phyloP scores from a whole-genome alignment of 805 yeast species.

The Suhomyces kilbournensis region DNA sequence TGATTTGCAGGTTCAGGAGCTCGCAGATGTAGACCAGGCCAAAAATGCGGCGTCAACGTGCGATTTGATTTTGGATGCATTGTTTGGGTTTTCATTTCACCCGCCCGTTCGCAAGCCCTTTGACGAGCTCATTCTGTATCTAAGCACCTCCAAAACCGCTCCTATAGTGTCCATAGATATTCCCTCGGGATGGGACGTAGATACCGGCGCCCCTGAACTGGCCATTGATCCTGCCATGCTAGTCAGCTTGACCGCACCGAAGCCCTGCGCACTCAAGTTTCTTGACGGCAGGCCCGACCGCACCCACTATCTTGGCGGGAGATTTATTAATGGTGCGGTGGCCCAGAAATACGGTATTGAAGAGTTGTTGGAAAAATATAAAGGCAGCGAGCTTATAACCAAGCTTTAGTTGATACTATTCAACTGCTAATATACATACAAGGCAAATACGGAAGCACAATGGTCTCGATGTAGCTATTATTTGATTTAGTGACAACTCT shows the following conservation, averaged over 20 bases:
- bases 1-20: conserved; percentile 58
- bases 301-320: conserved; percentile 82
- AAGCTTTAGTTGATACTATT: conserved; percentile 18
- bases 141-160: conserved; percentile 30
- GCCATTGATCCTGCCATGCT: conserved; percentile 61
- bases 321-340: conserved; percentile 67
- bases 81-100: conserved; percentile 91
- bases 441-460: no score
- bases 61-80: conserved; percentile 58
- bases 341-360: conserved; percentile 74
- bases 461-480: no score
- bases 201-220: conserved; percentile 62
- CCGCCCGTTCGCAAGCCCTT: conserved; percentile 87
- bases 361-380: conserved; percentile 30
- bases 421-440: no score
- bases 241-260: conserved; percentile 90
- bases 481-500: no score
- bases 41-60: conserved; percentile 25
- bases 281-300: conserved; percentile 16
- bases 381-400: conserved; percentile 36
- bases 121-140: conserved; percentile 34
- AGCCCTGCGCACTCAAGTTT: conserved; percentile 69
- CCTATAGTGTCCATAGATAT: conserved; percentile 84
- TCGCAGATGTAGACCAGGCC: conserved; percentile 38
- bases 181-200: conserved; percentile 98